Evolutionary conservation across 164 flowering plant genomes (phyloP).

Genomic region (Annona cherimola): DNA sequence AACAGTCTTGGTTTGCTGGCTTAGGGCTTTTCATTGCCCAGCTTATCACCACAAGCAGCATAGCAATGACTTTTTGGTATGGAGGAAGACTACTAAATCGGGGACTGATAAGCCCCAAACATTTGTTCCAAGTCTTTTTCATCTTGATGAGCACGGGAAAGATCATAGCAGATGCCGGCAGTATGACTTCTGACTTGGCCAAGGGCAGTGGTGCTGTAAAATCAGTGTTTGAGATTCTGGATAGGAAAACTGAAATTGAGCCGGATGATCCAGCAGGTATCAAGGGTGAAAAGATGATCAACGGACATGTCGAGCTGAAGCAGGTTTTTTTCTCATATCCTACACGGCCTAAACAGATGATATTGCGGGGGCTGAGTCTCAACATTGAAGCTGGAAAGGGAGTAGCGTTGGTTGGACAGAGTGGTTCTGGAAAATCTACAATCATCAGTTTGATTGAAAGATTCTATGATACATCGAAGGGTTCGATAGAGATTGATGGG

Average conservation of each 20-base stretch:
- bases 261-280: constrained; percentile 21
- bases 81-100: constrained; percentile 21
- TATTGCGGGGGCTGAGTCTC: constrained; percentile 20
- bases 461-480: constrained; percentile 31
- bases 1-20: constrained; percentile 28
- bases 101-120: constrained; percentile 6
- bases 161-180: constrained; percentile 29
- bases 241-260: constrained; percentile 19
- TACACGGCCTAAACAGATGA: constrained; percentile 18
- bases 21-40: constrained; percentile 19
- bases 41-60: constrained; percentile 13
- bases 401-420: constrained; percentile 29
- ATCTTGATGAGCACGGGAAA: constrained; percentile 23
- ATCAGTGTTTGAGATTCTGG: constrained; percentile 22
- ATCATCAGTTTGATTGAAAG: constrained; percentile 27
- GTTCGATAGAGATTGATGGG: constrained; percentile 24
- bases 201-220: constrained; percentile 20
- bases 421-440: constrained; percentile 38
- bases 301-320: constrained; percentile 23
- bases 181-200: constrained; percentile 31
- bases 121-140: constrained; percentile 24
- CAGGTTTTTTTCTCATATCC: constrained; percentile 27
- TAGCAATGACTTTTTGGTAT: constrained; percentile 26
- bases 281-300: constrained; percentile 19
- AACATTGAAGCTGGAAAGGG: constrained; percentile 21